Base-by-base conservation (phyloP, 176 grass and related monocot species). In the Avena eriantha region DNA sequence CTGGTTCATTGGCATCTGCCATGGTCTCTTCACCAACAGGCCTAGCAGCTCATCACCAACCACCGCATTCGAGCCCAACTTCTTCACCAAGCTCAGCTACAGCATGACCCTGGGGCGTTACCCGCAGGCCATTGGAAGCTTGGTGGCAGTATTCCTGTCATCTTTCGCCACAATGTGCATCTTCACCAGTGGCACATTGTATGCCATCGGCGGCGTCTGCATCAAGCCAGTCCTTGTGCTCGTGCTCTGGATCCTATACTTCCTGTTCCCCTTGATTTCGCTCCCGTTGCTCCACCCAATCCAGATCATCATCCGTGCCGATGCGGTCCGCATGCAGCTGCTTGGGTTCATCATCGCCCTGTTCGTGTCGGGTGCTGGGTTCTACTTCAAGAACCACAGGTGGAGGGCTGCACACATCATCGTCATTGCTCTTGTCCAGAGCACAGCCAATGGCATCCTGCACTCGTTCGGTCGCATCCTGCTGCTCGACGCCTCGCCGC, bases 81-180 rank as follows among this genome's bases (percentile, higher is more conserved):
- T 85, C 7, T 77, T 79, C 45, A 90, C 90, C 71, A 93, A 93
- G 69, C 72, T 87, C 21, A 81, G 81, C 24, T 93, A 94, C 57
- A 76, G 90, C 63, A 82, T 98, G 78, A 78, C 92, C 33, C 61
- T 92, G 14, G 78, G 78, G 23, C 86, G 83, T 11, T 94, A 98
- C 55, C 96, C 93, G 0, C 93, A 98, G 83, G 93, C 96, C 65
- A 88, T 98, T 16, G 93, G 92, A 45, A 92, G 93, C 71, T 78
- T 98, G 59, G 92, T 83, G 26, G 91, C 93, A 8, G 93, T 90
- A 55, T 95, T 95, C 75, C 60, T 95, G 13, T 91, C 93, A 4
- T 92, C 93, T 14, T 98, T 98, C 0, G 82, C 96, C 29, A 93
- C 93, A 33, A 98, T 95, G 96, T 98, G 96, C 82, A 94, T 98